Evolutionary conservation across 371 early-diverging fungal genomes (phyloP).

Genomic region (Mucor ambiguus): DNA sequence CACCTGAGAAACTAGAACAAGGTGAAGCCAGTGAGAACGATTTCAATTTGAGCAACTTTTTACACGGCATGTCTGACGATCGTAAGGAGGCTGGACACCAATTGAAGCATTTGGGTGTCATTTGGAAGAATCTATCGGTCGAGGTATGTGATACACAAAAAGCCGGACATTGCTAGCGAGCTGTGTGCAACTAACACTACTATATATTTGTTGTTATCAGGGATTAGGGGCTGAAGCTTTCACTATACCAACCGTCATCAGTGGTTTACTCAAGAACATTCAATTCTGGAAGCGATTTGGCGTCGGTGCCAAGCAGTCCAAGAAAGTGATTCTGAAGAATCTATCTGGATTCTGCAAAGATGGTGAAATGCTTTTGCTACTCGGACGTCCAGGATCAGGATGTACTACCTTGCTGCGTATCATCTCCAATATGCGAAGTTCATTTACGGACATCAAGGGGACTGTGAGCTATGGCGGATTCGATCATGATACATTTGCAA

Average conservation of each 20-base stretch:
- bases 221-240: conserved; percentile 46
- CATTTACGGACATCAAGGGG: conserved; percentile 59
- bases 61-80: conserved; percentile 28
- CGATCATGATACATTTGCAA: conserved; percentile 50
- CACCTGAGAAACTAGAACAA: conserved; percentile 20
- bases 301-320: conserved; percentile 16
- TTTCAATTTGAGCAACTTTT: conserved; percentile 39
- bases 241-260: conserved; percentile 36
- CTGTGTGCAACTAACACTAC: neutral
- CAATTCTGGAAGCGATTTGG: conserved; percentile 38
- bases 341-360: conserved; percentile 63
- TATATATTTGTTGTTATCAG: conserved; percentile 11
- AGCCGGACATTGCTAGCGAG: neutral
- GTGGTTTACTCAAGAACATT: conserved; percentile 18
- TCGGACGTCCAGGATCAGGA: conserved; percentile 75
- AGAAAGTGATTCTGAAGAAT: conserved; percentile 50
- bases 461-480: conserved; percentile 64
- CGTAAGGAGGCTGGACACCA: conserved; percentile 40
- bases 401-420: conserved; percentile 69
- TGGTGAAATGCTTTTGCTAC: conserved; percentile 73
- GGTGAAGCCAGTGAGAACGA: conserved; percentile 23
- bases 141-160: conserved; percentile 19
- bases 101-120: conserved; percentile 48
- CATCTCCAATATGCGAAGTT: conserved; percentile 62
- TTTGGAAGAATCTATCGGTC: conserved; percentile 49